A percentile compares a stretch with the other conserved stretches of the same genome.
These are phyloP conservation scores for Coniochaeta sp. DNA, from an alignment of 2,329 filamentous ascomycete species.

Conservation along the genomic window DNA sequence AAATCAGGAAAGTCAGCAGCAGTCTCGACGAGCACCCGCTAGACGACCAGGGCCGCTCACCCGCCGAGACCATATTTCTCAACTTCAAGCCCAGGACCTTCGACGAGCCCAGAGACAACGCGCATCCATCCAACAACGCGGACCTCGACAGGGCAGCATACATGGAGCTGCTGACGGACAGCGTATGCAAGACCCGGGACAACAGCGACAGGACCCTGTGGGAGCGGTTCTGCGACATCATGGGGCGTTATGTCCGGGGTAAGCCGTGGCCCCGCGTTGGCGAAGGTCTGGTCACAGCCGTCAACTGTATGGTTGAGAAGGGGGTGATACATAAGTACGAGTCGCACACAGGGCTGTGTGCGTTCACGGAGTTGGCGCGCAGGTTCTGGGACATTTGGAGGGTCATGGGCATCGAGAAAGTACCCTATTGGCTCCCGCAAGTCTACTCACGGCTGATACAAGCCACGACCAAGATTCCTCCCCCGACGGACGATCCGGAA, in stretches of 20 bases:
- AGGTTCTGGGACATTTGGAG: not conserved
- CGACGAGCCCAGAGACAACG: not conserved
- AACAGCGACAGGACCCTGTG: not conserved
- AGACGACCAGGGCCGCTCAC: not conserved
- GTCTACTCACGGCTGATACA: not conserved
- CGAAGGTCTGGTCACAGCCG: not conserved
- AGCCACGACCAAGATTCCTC: not conserved
- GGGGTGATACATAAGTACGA: not conserved
- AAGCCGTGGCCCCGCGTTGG: not conserved
- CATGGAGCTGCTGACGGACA: not conserved
- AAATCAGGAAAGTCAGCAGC: not conserved
- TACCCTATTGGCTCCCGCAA: not conserved
- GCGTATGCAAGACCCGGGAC: not conserved
- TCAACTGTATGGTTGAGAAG: not conserved
- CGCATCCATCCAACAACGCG: not conserved
- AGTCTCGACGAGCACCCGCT: not conserved
- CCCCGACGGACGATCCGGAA: not conserved
- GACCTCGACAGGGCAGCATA: not conserved
- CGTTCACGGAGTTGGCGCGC: not conserved
- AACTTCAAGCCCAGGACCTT: not conserved
- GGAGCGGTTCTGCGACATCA: not conserved
- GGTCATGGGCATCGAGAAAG: not conserved
- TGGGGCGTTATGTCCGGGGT: not conserved
- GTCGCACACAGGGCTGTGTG: not conserved
- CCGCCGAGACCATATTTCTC: slow-evolving; percentile 4